A percentile compares a stretch with the other conserved stretches of the same genome.
These are phyloP conservation scores for Rhodotorula sp. DNA, from an alignment of 1,284 basidiomycete species.

Conservation along the genomic window DNA sequence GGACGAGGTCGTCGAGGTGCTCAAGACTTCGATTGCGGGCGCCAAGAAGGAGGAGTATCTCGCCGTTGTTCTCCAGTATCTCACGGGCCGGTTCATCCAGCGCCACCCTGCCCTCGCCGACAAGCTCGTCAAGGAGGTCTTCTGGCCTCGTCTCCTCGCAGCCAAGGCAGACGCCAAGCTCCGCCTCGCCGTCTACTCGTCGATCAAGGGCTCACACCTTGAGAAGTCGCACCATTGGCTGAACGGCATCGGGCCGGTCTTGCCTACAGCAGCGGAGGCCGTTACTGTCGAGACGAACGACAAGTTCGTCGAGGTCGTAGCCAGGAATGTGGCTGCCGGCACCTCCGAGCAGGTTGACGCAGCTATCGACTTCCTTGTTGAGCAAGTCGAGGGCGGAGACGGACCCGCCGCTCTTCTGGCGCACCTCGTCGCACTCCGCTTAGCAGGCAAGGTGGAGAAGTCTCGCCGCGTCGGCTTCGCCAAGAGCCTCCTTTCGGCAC, in stretches of 20 bases:
- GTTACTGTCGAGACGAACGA: constrained; percentile 11
- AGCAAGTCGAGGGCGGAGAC: not conserved
- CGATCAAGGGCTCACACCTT: constrained; percentile 22
- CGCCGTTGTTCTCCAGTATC: constrained; percentile 63
- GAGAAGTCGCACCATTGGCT: constrained; percentile 30
- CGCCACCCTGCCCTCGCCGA: constrained; percentile 49
- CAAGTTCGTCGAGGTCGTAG: constrained; percentile 23
- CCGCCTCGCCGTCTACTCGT: not conserved
- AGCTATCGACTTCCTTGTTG: constrained; percentile 28
- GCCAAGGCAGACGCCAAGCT: constrained; percentile 56
- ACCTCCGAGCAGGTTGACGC: not conserved
- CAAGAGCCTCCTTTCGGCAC: not conserved
- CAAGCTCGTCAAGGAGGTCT: constrained; percentile 59
- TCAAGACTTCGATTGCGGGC: constrained; percentile 47
- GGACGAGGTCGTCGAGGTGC: constrained; percentile 55
- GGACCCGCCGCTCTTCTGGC: constrained; percentile 12
- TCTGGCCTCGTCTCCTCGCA: constrained; percentile 72
- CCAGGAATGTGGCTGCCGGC: constrained; percentile 30
- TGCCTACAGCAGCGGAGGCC: not conserved
- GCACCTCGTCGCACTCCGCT: constrained; percentile 15
- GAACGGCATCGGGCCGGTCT: constrained; percentile 5
- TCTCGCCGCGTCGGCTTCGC: constrained; percentile 21
- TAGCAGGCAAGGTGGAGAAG: constrained; percentile 20
- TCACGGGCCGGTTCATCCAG: constrained; percentile 56
- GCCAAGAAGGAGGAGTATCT: constrained; percentile 56